Base-by-base conservation (phyloP, 2,329 filamentous ascomycete genomes). In the Hymenoscyphus occultus region DNA sequence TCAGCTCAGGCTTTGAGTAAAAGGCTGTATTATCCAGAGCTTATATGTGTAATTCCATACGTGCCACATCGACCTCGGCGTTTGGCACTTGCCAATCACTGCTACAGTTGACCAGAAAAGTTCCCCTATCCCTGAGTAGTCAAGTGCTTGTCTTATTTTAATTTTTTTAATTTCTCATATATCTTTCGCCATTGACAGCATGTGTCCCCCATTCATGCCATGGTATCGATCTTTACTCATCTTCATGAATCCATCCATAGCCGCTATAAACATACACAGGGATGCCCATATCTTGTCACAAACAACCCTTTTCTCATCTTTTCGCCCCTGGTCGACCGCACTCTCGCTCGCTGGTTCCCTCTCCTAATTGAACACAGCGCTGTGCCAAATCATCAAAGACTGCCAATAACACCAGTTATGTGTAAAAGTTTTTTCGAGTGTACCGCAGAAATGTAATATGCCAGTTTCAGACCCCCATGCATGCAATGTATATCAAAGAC, bases 401-500 rank as follows among this genome's bases (percentile, higher is more conserved):
- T 62, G 51, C 60, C 56, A 19, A 60, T 39, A 57, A 62, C 56
- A 62, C 48, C 57, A 58, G 22, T 54, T 22, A 64, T 42, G 48
- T 64, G 57, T 54, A n/a, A 28, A 35, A 35, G 35, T 39, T 58
- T 45, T 28, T 62, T 57, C 14, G 40, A 56, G 39, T 61, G 22
- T 61, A 35, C 56, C 58, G 54, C 39, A 45, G 54, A 64, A 61
- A 60, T 60, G 59, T 48, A 65, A 56, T 65, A 63, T 64, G 60
- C 64, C 58, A 68, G 39, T 60, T 60, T 19, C 45, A 61, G 58
- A 59, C 61, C 48, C 35, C 57, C 65, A 64, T 65, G 65, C 65
- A 63, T 67, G 67, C 63, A 64, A 65, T 68, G 64, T 67, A 67
- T 67, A 65, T 66, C 67, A 67, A 45, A 67, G 59, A 61, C 60